A percentile compares a stretch with the other conserved stretches of the same genome.
Evolutionary conservation across 306 rosid species (phyloP).

Genomic region (Betula pendula): DNA sequence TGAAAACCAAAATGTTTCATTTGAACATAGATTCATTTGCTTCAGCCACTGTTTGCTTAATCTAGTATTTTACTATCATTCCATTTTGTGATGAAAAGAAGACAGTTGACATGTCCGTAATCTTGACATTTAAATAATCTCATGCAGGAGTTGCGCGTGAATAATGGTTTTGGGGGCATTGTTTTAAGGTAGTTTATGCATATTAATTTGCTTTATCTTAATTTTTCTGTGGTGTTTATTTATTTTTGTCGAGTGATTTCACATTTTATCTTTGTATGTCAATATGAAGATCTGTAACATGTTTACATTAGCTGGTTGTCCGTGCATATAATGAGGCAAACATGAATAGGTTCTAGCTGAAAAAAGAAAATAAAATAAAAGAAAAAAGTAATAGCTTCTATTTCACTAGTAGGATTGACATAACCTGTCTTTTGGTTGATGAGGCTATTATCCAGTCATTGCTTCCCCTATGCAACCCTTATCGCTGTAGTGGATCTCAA

Average conservation of each 20-base stretch:
- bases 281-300: not conserved
- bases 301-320: not conserved
- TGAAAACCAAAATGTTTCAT: not conserved
- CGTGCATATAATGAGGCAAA: not conserved
- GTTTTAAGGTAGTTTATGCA: conserved; percentile 63
- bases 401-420: not conserved
- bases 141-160: conserved; percentile 92
- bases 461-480: not conserved
- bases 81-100: not conserved
- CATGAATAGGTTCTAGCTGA: conserved; percentile 7
- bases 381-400: not conserved
- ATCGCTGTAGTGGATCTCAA: not conserved
- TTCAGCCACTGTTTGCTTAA: conserved; percentile 1
- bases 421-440: not conserved
- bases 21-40: conserved; percentile 5
- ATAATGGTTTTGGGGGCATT: conserved; percentile 90
- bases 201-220: conserved; percentile 11
- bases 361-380: not conserved
- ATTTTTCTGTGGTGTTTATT: conserved; percentile 11
- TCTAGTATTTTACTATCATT: not conserved
- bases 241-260: conserved; percentile 1
- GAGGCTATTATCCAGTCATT: not conserved
- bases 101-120: not conserved
- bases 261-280: conserved; percentile 13
- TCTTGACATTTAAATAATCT: conserved; percentile 34